Evolutionary conservation across 352 stramenopile genomes (phyloP).

Genomic region (Elongisporangium anandrum): DNA sequence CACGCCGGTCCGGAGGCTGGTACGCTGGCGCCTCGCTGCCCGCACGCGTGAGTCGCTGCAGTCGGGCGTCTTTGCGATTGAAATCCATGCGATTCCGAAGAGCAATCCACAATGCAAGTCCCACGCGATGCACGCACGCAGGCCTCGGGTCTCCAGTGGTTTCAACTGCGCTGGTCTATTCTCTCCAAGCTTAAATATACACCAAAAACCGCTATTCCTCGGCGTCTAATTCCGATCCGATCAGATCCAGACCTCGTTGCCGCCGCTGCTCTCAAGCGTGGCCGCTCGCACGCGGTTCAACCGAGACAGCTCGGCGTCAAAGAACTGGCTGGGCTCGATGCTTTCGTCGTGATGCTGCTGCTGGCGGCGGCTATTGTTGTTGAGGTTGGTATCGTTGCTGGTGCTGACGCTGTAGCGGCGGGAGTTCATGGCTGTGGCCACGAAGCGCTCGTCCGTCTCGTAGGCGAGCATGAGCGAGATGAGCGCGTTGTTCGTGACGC

Average conservation of each 20-base stretch:
- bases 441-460: constrained; percentile 36
- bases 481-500: constrained; percentile 47
- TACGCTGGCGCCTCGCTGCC: constrained; percentile 1
- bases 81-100: neutral
- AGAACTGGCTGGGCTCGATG: neutral
- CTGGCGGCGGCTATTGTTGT: neutral
- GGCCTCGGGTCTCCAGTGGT: neutral
- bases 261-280: neutral
- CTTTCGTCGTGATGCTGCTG: constrained; percentile 4
- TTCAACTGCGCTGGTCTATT: neutral
- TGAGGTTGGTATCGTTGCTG: neutral
- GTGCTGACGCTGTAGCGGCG: neutral
- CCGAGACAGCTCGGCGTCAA: neutral
- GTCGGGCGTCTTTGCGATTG: neutral
- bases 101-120: neutral
- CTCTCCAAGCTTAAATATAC: neutral
- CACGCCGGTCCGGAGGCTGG: constrained; percentile 1
- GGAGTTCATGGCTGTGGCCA: constrained; percentile 4
- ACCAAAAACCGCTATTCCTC: neutral
- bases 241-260: neutral
- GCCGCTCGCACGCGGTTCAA: neutral
- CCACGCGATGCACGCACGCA: neutral
- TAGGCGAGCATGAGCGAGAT: constrained; percentile 45
- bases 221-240: neutral
- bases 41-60: neutral